Evolutionary conservation across 2,329 filamentous ascomycete genomes (phyloP), one percentile per base, ranked within the genome.

Genomic region (Sporothrix inflata): DNA sequence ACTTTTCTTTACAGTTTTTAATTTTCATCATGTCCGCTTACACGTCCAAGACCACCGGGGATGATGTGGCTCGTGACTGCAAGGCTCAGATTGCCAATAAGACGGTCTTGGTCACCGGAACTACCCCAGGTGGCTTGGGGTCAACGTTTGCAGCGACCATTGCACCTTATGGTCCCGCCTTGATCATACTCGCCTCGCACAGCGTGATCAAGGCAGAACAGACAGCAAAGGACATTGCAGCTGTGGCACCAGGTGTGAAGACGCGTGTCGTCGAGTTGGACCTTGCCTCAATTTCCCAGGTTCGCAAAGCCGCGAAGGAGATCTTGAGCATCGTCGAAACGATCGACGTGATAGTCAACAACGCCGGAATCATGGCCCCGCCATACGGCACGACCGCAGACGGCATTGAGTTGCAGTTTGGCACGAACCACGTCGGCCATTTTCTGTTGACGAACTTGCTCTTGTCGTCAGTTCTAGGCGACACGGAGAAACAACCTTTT

Each of bases 401-500:
- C 3, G 84, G 84, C 0, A 78, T 82, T 65, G 84, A 85, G 77
- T 75, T 77, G 71, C 83, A 84, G 72, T 82, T 86, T 1, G 84
- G 82, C 6, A 81, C 82, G 14, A 87, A 87, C 75, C 83, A 87
- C 74, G 75, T 87, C 9, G 83, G 84, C 0, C 84, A 86, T 63
- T 86, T 86, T 74, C 75, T 86, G 5, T 79, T 87, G 45, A 84
- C 85, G 0, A 84, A 85, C 73, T 78, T 86, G 34, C 80, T 87
- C 11, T 75, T 84, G 63, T 30, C 73, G 86, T 1, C 75, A 81
- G 47, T 78, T 78, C 2, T 21, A 38, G 11, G 19, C 16, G 42
- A 53, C 42, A 4, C 14, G 4, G 24, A 19, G 38, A 40, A 1
- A 53, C 66, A 19, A 45, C 71, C 7, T 82, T 3, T 51, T 12